Conservation (phyloP, 2,329 filamentous ascomycete species). For the Trichoderma sp. region DNA sequence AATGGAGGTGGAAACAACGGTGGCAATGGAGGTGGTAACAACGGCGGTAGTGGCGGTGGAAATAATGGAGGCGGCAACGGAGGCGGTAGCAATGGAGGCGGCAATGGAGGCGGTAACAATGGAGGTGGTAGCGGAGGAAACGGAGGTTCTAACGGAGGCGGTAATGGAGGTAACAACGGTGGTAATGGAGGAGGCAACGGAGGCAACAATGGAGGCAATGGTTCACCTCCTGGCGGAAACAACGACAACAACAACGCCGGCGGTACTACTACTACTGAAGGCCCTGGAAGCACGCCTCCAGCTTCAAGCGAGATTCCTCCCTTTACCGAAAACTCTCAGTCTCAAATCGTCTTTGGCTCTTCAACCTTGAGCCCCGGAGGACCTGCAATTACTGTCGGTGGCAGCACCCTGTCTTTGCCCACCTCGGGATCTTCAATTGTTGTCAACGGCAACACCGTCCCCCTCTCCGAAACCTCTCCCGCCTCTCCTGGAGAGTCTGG, state of each 20-base stretch:
- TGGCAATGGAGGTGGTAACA: not conserved
- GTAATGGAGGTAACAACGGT: not conserved
- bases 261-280: not conserved
- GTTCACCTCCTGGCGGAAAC: not conserved
- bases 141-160: not conserved
- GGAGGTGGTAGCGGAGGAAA: not conserved
- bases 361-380: conserved; percentile 5
- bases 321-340: conserved; percentile 16
- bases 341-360: not conserved
- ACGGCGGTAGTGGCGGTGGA: not conserved
- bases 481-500: not conserved
- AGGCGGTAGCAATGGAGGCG: not conserved
- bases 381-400: conserved; percentile 5
- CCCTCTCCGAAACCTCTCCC: not conserved
- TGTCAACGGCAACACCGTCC: not conserved
- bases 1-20: not conserved
- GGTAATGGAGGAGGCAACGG: not conserved
- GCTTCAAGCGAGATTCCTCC: not conserved
- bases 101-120: not conserved
- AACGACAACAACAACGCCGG: not conserved
- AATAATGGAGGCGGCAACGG: not conserved
- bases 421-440: not conserved
- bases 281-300: not conserved
- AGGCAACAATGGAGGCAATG: not conserved
- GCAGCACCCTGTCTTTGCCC: conserved; percentile 8